Evolutionary conservation across 202 grass and related monocot species (phyloP), one percentile per base, ranked within the genome.

Genomic region (Schoenoplectus triqueter): DNA sequence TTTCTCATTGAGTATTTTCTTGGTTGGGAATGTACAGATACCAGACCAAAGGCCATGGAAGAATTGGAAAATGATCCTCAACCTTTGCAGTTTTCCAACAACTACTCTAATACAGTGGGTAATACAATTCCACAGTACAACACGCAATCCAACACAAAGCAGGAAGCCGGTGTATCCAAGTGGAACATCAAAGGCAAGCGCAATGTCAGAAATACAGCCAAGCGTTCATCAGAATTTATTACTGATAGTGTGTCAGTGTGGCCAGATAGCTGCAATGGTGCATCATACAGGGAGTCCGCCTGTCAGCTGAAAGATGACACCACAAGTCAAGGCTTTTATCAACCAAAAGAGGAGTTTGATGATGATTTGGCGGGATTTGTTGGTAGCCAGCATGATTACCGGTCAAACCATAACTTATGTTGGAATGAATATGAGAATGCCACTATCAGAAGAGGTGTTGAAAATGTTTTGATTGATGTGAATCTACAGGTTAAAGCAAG

Each of bases 101-200:
- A 87, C 73, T 93, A 91, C 83, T 72, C 69, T 80, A 85, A 94
- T 86, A 81, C 78, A 56, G 82, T 91, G 82, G 78, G 91, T 81
- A 73, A 84, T 61, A 49, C 73, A 22, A 52, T 52, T 89, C 87
- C 79, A 76, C 86, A 69, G 52, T 90, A 81, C 39, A 62, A 84
- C 63, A 73, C 62, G 60, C 86, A 89, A 22, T 85, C 87, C 84
- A 85, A 88, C 60, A 82, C 80, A 80, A 92, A 93, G 52, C 85
- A 92, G 80, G 93, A 90, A 69, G 86, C 86, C 86, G 88, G 90
- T 80, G 90, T 95, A 78, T 98, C 96, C 49, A 92, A 86, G 57
- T 98, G 96, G 96, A 92, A 90, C 86, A 92, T 94, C 67, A 98
- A 98, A 91, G 93, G 96, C 74, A 98, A 98, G 92, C 96, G 96